Percentiles rank a stretch among this genome's conserved stretches.
Conservation (phyloP, 2,329 filamentous ascomycete genomes). For the Neopestalotiopsis sp. region DNA sequence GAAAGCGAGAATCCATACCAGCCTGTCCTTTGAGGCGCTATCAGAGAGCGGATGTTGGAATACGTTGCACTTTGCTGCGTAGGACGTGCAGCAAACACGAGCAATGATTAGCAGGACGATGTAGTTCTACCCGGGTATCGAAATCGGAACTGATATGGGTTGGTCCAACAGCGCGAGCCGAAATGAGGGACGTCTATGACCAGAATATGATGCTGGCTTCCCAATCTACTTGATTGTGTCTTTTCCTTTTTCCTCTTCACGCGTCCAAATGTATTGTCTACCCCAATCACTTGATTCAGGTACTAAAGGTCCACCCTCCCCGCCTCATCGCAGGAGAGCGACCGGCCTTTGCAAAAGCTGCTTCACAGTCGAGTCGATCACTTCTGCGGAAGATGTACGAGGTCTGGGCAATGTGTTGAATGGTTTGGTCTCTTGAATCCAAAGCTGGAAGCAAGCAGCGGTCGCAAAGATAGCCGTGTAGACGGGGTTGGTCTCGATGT, state of each 20-base stretch:
- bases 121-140: background rate
- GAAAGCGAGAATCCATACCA: constrained; percentile 70
- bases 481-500: background rate
- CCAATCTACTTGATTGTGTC: constrained; percentile 16
- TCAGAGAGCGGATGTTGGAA: background rate
- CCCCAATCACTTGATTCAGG: constrained; percentile 34
- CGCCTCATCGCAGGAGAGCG: constrained; percentile 42
- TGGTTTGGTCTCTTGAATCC: background rate
- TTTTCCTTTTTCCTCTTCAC: constrained; percentile 16
- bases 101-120: constrained; percentile 3
- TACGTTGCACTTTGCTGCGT: background rate
- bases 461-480: background rate
- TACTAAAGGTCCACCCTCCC: constrained; percentile 37
- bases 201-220: background rate
- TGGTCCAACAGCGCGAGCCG: background rate
- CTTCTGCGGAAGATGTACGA: background rate
- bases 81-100: constrained; percentile 21
- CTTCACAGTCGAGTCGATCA: constrained; percentile 14
- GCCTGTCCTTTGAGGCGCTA: constrained; percentile 18
- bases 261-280: constrained; percentile 23
- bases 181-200: background rate
- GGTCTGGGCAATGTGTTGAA: background rate
- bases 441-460: background rate
- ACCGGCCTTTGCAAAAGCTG: constrained; percentile 26
- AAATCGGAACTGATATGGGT: background rate